These are phyloP conservation scores for Nepenthes alata DNA, from an alignment of 179 eudicot genomes.

Conservation along the genomic window DNA sequence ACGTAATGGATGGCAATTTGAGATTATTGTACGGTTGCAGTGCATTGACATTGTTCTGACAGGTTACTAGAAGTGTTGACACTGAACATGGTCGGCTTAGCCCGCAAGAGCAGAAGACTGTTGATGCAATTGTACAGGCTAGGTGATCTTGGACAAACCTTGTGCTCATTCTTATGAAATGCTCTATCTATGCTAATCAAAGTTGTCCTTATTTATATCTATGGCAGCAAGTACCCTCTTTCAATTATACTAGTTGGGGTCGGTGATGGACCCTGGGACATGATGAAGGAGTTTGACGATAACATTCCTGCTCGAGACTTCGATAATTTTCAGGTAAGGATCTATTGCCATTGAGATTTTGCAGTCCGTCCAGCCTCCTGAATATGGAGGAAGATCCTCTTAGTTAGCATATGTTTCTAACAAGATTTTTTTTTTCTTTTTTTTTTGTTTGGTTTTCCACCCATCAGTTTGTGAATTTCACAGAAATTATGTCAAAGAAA, in stretches of 20 bases:
- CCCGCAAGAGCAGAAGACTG: slow-evolving; percentile 52
- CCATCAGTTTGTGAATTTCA: slow-evolving; percentile 13
- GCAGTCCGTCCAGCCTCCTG: neutral
- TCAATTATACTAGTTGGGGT: slow-evolving; percentile 65
- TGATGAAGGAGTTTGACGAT: slow-evolving; percentile 62
- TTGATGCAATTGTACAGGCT: slow-evolving; percentile 48
- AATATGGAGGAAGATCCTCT: neutral
- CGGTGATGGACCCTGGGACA: slow-evolving; percentile 83
- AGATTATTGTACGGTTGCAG: no score
- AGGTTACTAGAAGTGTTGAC: slow-evolving; percentile 64
- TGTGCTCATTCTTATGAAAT: neutral
- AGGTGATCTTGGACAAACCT: slow-evolving; percentile 20
- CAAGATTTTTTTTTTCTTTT: neutral
- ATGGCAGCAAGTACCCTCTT: slow-evolving; percentile 48
- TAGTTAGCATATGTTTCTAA: neutral
- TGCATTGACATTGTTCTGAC: neutral
- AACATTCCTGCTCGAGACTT: slow-evolving; percentile 59
- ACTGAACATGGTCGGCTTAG: slow-evolving; percentile 35
- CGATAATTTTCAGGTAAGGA: slow-evolving; percentile 58
- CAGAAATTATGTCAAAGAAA: slow-evolving; percentile 11
- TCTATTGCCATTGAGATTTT: neutral
- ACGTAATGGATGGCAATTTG: no score
- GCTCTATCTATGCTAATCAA: neutral
- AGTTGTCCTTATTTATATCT: neutral
- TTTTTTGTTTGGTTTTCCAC: neutral